These are phyloP conservation scores for Vanderwaltozyma verrucispora DNA, from an alignment of 805 yeast genomes.

Conservation along the genomic window DNA sequence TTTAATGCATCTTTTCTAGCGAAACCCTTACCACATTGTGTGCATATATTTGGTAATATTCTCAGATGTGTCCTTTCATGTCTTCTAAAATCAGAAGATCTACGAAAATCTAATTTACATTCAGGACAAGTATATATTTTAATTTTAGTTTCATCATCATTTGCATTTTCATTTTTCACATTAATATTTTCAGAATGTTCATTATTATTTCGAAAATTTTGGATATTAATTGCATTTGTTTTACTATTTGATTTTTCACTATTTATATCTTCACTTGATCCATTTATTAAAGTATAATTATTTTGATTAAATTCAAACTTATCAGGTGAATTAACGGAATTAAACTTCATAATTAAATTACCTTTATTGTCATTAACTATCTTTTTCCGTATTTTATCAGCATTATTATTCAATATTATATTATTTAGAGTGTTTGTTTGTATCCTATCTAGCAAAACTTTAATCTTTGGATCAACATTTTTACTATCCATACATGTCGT, in stretches of 20 bases:
- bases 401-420: no score
- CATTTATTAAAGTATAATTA: no score
- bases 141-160: conserved; percentile 2
- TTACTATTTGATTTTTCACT: no score
- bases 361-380: no score
- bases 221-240: no score
- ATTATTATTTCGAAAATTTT: background rate
- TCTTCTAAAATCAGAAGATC: conserved; percentile 61
- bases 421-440: background rate
- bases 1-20: conserved; percentile 75
- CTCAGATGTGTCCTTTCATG: conserved; percentile 64
- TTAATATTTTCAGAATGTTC: background rate
- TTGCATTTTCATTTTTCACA: background rate
- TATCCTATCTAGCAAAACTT: conserved; percentile 5
- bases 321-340: no score
- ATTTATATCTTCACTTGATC: no score
- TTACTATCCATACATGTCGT: conserved; percentile 9
- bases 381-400: no score
- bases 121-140: conserved; percentile 44
- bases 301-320: no score
- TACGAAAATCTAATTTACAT: conserved; percentile 51
- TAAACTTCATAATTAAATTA: no score
- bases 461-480: conserved; percentile 16
- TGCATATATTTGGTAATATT: conserved; percentile 65
- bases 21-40: conserved; percentile 68